These are phyloP conservation scores for Hysterium pulicare DNA, from an alignment of 2,329 filamentous ascomycete genomes.

Conservation along the genomic window DNA sequence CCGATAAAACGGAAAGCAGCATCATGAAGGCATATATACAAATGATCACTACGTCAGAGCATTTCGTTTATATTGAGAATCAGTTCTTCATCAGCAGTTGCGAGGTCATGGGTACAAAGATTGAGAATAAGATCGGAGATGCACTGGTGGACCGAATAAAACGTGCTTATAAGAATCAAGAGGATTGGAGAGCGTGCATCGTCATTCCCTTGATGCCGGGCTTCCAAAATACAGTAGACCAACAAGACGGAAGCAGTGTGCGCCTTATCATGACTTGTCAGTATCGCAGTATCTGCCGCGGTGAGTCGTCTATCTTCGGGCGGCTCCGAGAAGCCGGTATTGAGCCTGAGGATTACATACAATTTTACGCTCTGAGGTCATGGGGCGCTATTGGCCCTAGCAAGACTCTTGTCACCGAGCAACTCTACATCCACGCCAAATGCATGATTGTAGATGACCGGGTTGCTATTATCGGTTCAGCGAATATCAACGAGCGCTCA, in stretches of 20 bases:
- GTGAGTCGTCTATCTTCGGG: conserved; percentile 87
- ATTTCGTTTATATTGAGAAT: conserved; percentile 98
- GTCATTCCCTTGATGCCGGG: conserved; percentile 96
- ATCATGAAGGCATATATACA: conserved; percentile 96
- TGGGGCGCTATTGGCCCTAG: conserved; percentile 88
- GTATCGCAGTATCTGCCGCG: conserved; percentile 91
- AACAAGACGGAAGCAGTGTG: conserved; percentile 90
- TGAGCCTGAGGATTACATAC: conserved; percentile 91
- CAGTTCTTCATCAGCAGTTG: conserved; percentile 97
- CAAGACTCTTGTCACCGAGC: conserved; percentile 84
- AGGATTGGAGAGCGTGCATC: conserved; percentile 87
- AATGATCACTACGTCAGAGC: conserved; percentile 90
- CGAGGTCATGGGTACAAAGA: conserved; percentile 79
- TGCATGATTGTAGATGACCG: conserved; percentile 94
- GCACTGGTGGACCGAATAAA: conserved; percentile 90
- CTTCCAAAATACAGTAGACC: conserved; percentile 94
- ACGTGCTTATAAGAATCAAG: conserved; percentile 74
- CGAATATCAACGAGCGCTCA: conserved; percentile 97
- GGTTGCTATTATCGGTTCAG: conserved; percentile 89
- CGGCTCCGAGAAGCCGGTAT: conserved; percentile 75
- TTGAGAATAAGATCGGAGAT: conserved; percentile 91
- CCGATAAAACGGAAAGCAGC: conserved; percentile 81
- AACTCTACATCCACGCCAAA: conserved; percentile 97
- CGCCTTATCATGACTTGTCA: conserved; percentile 96
- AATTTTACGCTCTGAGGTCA: conserved; percentile 86